Percentiles rank a stretch among this genome's conserved stretches.
Conservation (phyloP, 164 flowering plant genomes). For the Protea cynaroides region DNA sequence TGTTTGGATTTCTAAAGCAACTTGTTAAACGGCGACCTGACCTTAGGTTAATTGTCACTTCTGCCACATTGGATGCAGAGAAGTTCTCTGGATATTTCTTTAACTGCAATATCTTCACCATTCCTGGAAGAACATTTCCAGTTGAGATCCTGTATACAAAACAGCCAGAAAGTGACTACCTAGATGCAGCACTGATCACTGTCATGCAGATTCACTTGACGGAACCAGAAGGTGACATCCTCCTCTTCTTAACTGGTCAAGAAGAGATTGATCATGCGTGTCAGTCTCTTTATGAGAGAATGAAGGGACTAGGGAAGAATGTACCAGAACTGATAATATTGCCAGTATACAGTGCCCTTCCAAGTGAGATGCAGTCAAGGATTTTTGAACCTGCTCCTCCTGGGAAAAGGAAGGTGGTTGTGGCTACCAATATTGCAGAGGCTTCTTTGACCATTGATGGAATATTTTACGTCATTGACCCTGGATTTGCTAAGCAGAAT, state of each 20-base stretch:
- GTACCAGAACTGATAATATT: conserved; percentile 83
- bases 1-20: conserved; percentile 75
- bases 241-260: conserved; percentile 89
- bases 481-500: conserved; percentile 94
- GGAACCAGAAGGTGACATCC: conserved; percentile 92
- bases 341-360: conserved; percentile 92
- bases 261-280: conserved; percentile 94
- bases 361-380: conserved; percentile 95
- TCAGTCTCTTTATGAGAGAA: conserved; percentile 86
- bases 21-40: conserved; percentile 71
- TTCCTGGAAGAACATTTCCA: conserved; percentile 94
- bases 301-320: conserved; percentile 84
- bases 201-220: conserved; percentile 91
- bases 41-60: conserved; percentile 79
- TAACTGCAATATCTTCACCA: conserved; percentile 80
- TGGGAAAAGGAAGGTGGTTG: conserved; percentile 92
- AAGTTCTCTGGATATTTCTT: conserved; percentile 92
- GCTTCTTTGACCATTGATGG: conserved; percentile 95
- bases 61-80: conserved; percentile 95
- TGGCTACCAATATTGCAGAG: conserved; percentile 94
- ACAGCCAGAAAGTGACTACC: conserved; percentile 90
- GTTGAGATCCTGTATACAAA: conserved; percentile 90
- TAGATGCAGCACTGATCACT: conserved; percentile 86
- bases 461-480: conserved; percentile 84
- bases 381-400: conserved; percentile 93